These are phyloP conservation scores for Fusarium napiforme DNA, from an alignment of 2,329 filamentous ascomycete genomes.

Conservation along the genomic window DNA sequence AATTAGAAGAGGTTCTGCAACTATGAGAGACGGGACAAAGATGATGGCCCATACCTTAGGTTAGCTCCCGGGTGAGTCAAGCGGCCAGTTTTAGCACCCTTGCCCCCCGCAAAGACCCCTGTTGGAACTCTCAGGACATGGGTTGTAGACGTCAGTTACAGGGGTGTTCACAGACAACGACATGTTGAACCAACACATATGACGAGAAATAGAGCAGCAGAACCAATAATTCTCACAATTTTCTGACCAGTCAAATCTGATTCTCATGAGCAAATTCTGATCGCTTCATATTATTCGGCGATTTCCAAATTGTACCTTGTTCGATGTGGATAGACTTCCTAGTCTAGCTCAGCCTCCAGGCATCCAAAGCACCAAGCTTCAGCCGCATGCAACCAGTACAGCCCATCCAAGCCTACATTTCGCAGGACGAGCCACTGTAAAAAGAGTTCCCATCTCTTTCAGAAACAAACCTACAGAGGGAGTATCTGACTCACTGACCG, in stretches of 20 bases:
- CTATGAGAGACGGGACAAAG: neutral
- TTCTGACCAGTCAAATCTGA: neutral
- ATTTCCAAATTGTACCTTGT: neutral
- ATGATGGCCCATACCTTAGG: neutral
- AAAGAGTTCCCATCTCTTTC: neutral
- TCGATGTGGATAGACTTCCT: slow-evolving; percentile 2
- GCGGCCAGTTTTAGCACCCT: slow-evolving; percentile 15
- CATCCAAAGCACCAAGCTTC: slow-evolving; percentile 24
- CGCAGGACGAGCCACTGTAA: neutral
- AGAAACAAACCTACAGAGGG: neutral
- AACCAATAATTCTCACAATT: too few relatives aligned
- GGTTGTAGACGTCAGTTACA: neutral
- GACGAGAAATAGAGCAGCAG: neutral
- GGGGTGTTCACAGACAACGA: neutral
- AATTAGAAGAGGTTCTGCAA: neutral
- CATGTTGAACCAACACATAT: neutral
- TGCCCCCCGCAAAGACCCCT: neutral
- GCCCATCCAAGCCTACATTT: neutral
- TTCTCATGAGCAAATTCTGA: neutral
- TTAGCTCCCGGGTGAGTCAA: slow-evolving; percentile 40
- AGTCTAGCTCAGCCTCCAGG: slow-evolving; percentile 24
- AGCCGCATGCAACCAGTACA: slow-evolving; percentile 26
- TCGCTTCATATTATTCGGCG: neutral
- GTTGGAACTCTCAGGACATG: neutral
- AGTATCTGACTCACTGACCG: slow-evolving; percentile 34